Conservation (phyloP, 331 rosid species). For the Malus hybrid region DNA sequence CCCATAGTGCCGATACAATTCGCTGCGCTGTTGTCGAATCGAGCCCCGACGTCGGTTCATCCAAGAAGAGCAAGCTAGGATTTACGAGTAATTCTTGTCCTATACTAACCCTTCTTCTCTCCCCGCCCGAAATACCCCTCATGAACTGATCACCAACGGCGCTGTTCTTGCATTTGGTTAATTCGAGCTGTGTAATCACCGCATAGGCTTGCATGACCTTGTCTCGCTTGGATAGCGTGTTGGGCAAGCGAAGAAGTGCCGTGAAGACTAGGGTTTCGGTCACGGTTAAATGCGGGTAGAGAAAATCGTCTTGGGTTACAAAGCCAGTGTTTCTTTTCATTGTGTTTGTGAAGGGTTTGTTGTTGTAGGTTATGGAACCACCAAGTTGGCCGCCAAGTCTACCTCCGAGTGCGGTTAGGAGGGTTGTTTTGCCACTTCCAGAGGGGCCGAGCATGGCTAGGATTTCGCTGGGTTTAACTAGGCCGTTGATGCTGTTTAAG, state of each 20-base stretch:
- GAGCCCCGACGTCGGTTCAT: constrained; percentile 78
- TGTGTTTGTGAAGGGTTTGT: constrained; percentile 38
- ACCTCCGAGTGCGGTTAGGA: constrained; percentile 64
- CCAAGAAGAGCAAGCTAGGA: constrained; percentile 64
- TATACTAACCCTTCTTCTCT: constrained; percentile 74
- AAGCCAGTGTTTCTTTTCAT: constrained; percentile 61
- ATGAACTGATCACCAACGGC: constrained; percentile 32
- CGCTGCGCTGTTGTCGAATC: constrained; percentile 80
- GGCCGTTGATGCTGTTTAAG: constrained; percentile 51
- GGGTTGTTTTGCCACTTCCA: constrained; percentile 82
- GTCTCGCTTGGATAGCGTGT: constrained; percentile 26
- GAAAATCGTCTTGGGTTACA: constrained; percentile 74
- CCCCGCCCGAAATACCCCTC: constrained; percentile 81
- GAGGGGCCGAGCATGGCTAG: constrained; percentile 87
- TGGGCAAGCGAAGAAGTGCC: constrained; percentile 61
- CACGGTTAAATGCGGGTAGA: constrained; percentile 64
- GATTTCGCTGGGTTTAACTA: constrained; percentile 67
- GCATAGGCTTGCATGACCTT: constrained; percentile 34
- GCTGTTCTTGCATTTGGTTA: constrained; percentile 52
- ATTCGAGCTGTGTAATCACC: constrained; percentile 53
- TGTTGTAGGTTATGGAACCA: constrained; percentile 59
- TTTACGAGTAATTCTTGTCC: constrained; percentile 73
- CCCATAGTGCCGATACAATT: constrained; percentile 55
- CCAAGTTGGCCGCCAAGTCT: constrained; percentile 39
- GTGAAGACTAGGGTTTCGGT: constrained; percentile 65